phyloP scores from a whole-genome alignment of 306 rosid species.

The Rosa persica region DNA sequence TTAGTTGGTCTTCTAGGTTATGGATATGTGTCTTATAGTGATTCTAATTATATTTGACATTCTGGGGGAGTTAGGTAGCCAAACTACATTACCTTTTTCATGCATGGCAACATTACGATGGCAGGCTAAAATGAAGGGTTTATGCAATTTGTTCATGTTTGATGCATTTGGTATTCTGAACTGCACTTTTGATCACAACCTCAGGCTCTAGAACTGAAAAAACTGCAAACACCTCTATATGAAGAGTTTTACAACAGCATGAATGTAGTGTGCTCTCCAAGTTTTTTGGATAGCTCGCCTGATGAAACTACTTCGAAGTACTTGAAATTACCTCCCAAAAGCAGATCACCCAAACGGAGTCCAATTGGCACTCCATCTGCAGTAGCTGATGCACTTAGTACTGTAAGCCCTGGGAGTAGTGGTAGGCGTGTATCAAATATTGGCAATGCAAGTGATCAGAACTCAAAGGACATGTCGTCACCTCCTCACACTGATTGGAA shows the following conservation, averaged over 20 bases:
- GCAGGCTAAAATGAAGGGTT: not conserved
- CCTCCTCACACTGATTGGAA: conserved; percentile 59
- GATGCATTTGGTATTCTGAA: conserved; percentile 23
- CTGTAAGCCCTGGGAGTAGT: conserved; percentile 85
- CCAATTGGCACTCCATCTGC: conserved; percentile 61
- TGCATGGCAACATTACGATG: not conserved
- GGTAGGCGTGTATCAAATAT: conserved; percentile 55
- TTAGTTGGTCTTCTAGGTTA: not conserved
- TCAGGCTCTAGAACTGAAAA: conserved; percentile 96
- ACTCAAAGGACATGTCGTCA: conserved; percentile 54
- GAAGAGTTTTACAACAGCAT: conserved; percentile 93
- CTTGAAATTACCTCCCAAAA: conserved; percentile 94
- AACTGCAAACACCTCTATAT: conserved; percentile 86
- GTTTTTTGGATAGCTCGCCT: conserved; percentile 44
- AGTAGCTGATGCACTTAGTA: conserved; percentile 45
- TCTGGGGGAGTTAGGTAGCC: not conserved
- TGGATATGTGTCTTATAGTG: not conserved
- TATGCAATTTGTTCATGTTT: not conserved
- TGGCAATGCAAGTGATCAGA: conserved; percentile 49
- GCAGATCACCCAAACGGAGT: conserved; percentile 77
- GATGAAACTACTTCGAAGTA: conserved; percentile 65
- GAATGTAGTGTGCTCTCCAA: conserved; percentile 68
- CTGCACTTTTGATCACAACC: conserved; percentile 14
- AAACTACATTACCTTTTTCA: not conserved
- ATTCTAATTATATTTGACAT: not conserved